Percentiles rank a stretch among this genome's conserved stretches.
phyloP scores from a whole-genome alignment of 805 yeast genomes.

The Cyberlindnera mrakii region DNA sequence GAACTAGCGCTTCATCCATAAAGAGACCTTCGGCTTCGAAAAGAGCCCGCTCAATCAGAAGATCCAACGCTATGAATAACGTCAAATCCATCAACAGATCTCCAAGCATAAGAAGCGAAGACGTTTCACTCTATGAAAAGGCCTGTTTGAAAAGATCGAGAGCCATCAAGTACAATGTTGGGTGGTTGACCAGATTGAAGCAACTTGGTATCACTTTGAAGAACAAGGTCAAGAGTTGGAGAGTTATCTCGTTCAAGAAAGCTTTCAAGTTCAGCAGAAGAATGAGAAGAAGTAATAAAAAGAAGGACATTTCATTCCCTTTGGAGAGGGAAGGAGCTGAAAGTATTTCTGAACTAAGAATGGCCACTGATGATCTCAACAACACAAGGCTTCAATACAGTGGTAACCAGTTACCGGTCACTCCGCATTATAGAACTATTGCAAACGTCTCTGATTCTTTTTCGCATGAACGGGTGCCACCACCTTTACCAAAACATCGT shows the following conservation, averaged over 20 bases:
- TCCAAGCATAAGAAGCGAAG: constrained; percentile 5
- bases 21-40: not conserved
- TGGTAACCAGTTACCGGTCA: constrained; percentile 1
- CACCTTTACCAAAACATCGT: constrained; percentile 25
- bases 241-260: constrained; percentile 22
- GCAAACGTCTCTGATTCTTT: constrained; percentile 1
- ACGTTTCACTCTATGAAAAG: constrained; percentile 11
- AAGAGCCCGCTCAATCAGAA: constrained; percentile 4
- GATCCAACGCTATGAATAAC: not conserved
- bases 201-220: constrained; percentile 22
- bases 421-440: not conserved
- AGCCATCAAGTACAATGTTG: constrained; percentile 34
- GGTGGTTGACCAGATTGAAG: constrained; percentile 28
- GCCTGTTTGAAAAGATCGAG: constrained; percentile 26
- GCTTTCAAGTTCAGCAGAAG: constrained; percentile 11
- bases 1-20: not conserved
- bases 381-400: not conserved
- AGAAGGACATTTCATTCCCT: constrained; percentile 15
- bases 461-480: constrained; percentile 6
- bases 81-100: not conserved
- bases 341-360: constrained; percentile 22
- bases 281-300: constrained; percentile 3
- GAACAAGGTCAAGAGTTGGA: constrained; percentile 23
- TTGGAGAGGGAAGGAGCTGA: constrained; percentile 17
- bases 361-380: constrained; percentile 18